Percentiles rank a stretch among this genome's conserved stretches.
phyloP scores from a whole-genome alignment of 495 filamentous ascomycete species.

The Hypoxylon subgilvum region DNA sequence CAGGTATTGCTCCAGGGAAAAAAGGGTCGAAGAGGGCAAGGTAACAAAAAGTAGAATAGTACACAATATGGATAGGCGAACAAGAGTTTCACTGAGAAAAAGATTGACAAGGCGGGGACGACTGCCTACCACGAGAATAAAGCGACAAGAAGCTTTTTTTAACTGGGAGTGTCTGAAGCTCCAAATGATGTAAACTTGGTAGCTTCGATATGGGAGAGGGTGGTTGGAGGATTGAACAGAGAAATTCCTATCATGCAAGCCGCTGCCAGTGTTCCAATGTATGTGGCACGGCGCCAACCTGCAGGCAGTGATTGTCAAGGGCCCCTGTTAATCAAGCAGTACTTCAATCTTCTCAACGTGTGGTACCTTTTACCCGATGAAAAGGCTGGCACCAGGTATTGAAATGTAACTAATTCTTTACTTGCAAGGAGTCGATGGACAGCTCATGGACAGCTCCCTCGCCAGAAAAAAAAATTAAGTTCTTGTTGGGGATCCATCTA shows the following conservation, averaged over 20 bases:
- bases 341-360: constrained; percentile 26
- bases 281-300: constrained; percentile 11
- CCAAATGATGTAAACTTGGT: constrained; percentile 3
- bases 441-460: constrained; percentile 35
- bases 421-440: too few species aligned
- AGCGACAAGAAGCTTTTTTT: neutral
- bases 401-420: constrained; percentile 25
- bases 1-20: constrained; percentile 22
- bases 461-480: constrained; percentile 40
- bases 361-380: constrained; percentile 18
- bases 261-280: neutral
- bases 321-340: neutral
- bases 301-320: constrained; percentile 3
- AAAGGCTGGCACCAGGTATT: neutral
- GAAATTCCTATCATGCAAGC: constrained; percentile 17
- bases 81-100: neutral
- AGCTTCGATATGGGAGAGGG: constrained; percentile 11
- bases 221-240: constrained; percentile 2
- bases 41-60: constrained; percentile 6
- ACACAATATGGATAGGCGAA: constrained; percentile 12
- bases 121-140: constrained; percentile 15
- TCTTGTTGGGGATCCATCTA: constrained; percentile 44
- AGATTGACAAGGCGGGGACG: constrained; percentile 1
- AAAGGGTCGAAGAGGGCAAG: constrained; percentile 3
- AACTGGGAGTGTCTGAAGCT: constrained; percentile 13